These are phyloP conservation scores for Rutstroemia sydowiana DNA, from an alignment of 2,329 filamentous ascomycete species.

Conservation along the genomic window DNA sequence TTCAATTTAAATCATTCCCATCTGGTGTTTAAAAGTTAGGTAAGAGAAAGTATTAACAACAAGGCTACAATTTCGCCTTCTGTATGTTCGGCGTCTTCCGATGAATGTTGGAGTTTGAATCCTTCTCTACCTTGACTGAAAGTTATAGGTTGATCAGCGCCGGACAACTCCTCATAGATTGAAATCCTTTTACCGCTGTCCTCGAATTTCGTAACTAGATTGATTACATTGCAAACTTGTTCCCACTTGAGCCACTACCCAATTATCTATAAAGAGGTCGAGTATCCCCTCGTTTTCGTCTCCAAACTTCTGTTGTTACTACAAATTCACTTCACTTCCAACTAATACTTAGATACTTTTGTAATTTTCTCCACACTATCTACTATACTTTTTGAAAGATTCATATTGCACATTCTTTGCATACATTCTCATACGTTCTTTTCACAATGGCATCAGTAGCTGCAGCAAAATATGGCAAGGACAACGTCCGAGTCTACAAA, in stretches of 20 bases:
- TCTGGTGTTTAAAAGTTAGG: constrained; percentile 3
- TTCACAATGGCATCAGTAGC: constrained; percentile 47
- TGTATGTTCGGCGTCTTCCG: constrained; percentile 9
- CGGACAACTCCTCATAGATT: background rate
- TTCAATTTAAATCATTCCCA: too few relatives aligned
- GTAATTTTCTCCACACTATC: too few relatives aligned
- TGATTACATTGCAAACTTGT: too few relatives aligned
- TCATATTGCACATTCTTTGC: background rate
- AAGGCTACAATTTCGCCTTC: constrained; percentile 6
- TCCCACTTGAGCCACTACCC: background rate
- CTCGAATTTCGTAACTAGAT: too few relatives aligned
- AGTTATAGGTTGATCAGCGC: background rate
- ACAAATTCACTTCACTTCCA: constrained; percentile 1
- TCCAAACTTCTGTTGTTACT: background rate
- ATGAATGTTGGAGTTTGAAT: background rate
- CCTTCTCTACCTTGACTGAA: background rate
- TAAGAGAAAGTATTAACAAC: constrained; percentile 1
- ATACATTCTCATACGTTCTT: background rate
- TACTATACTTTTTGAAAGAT: background rate
- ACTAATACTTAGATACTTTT: background rate
- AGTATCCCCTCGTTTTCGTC: background rate
- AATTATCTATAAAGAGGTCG: background rate
- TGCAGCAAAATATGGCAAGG: constrained; percentile 78
- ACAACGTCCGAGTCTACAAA: constrained; percentile 98
- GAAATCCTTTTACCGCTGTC: constrained; percentile 7